Conservation (phyloP, 2,329 filamentous ascomycete species). For the Neofusicoccum ribis region DNA sequence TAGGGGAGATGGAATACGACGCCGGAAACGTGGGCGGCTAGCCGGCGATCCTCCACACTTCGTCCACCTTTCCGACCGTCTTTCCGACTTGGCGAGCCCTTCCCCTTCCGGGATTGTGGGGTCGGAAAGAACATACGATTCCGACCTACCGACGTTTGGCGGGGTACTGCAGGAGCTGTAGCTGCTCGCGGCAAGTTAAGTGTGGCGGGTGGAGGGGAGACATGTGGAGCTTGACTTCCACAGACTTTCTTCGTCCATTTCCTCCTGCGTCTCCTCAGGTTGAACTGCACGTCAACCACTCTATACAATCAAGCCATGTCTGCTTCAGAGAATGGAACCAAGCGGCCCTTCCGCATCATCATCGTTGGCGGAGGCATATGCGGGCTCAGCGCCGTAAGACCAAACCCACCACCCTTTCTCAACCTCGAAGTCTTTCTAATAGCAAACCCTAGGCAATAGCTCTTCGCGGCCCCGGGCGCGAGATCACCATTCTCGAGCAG, state of each 20-base stretch:
- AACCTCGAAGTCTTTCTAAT: neutral
- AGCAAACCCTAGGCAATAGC: conserved; percentile 36
- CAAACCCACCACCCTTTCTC: too few relatives aligned
- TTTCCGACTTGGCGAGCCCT: neutral
- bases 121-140: neutral
- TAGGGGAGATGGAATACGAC: neutral
- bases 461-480: conserved; percentile 33
- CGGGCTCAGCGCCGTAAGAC: neutral
- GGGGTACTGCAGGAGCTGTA: neutral
- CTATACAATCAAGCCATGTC: neutral
- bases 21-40: neutral
- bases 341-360: conserved; percentile 32
- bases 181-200: neutral
- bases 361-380: conserved; percentile 26
- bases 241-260: neutral
- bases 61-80: neutral
- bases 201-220: neutral
- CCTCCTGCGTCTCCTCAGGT: neutral
- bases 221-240: too few relatives aligned
- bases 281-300: neutral
- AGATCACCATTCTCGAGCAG: conserved; percentile 38
- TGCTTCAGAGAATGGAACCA: neutral
- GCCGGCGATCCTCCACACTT: neutral
- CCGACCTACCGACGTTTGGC: neutral
- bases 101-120: neutral